Evolutionary conservation across 352 stramenopile genomes (phyloP).

Genomic region (Globisporangium megalacanthum): DNA sequence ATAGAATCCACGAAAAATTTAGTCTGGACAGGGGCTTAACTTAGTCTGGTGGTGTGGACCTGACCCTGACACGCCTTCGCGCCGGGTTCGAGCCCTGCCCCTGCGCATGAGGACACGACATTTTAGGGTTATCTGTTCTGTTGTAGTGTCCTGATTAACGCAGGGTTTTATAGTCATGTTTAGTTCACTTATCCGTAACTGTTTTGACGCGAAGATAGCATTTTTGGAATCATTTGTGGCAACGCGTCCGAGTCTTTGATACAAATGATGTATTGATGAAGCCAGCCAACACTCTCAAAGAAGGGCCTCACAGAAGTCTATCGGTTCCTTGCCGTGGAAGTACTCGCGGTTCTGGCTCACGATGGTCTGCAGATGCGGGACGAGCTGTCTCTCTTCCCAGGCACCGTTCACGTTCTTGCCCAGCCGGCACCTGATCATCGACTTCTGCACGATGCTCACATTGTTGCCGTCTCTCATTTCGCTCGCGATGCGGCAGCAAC

Average conservation of each 20-base stretch:
- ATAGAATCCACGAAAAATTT: neutral
- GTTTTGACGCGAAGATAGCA: no score
- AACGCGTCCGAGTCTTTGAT: no score
- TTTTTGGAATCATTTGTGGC: no score
- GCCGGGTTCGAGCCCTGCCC: neutral
- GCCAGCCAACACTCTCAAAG: no score
- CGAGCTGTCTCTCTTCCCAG: slow-evolving; percentile 13
- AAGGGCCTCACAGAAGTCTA: slow-evolving; percentile 12
- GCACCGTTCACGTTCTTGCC: slow-evolving; percentile 9
- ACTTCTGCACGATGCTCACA: slow-evolving; percentile 15
- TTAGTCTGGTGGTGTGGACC: neutral
- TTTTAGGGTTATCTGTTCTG: neutral
- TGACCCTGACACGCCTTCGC: neutral
- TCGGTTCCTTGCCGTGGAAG: slow-evolving; percentile 11
- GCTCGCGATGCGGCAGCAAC: slow-evolving; percentile 9
- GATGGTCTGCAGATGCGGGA: slow-evolving; percentile 11
- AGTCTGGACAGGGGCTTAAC: neutral
- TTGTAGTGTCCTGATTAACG: neutral
- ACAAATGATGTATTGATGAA: no score
- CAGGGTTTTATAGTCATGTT: no score
- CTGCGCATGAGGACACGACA: neutral
- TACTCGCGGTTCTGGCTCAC: slow-evolving; percentile 6
- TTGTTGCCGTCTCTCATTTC: slow-evolving; percentile 10
- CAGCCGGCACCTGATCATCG: slow-evolving; percentile 16
- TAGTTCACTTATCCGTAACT: no score